These are phyloP conservation scores for Tuber aestivum DNA, from an alignment of 495 filamentous ascomycete genomes.

Conservation along the genomic window DNA sequence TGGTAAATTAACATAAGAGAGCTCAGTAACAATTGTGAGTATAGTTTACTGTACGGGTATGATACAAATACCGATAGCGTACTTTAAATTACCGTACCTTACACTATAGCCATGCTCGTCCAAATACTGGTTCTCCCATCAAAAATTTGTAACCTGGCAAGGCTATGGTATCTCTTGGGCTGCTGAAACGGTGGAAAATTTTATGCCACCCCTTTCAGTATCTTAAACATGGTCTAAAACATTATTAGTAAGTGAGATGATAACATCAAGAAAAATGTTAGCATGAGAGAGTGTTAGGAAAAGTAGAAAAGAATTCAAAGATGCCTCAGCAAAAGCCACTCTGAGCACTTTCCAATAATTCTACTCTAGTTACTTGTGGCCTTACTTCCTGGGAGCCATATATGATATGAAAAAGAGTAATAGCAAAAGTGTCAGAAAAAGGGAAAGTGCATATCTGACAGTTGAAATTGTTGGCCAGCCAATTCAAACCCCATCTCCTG, in stretches of 20 bases:
- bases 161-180: background rate
- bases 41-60: too few relatives aligned
- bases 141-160: too few relatives aligned
- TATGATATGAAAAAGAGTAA: background rate
- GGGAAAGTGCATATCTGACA: background rate
- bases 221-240: background rate
- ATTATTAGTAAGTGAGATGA: background rate
- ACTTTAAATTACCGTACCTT: too few relatives aligned
- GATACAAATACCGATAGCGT: too few relatives aligned
- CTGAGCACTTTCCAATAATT: background rate
- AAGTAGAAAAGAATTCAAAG: background rate
- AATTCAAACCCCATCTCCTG: background rate
- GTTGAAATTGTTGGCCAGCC: background rate
- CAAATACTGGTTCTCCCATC: too few relatives aligned
- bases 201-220: background rate
- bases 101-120: too few relatives aligned
- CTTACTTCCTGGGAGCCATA: background rate
- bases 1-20: too few relatives aligned
- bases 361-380: too few relatives aligned
- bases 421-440: background rate
- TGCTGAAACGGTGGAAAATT: background rate
- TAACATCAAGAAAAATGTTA: background rate
- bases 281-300: background rate
- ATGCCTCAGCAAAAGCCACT: background rate
- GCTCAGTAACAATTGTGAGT: too few relatives aligned